Conservation (phyloP, 306 rosid species). For the Vigna reflexopilosa region DNA sequence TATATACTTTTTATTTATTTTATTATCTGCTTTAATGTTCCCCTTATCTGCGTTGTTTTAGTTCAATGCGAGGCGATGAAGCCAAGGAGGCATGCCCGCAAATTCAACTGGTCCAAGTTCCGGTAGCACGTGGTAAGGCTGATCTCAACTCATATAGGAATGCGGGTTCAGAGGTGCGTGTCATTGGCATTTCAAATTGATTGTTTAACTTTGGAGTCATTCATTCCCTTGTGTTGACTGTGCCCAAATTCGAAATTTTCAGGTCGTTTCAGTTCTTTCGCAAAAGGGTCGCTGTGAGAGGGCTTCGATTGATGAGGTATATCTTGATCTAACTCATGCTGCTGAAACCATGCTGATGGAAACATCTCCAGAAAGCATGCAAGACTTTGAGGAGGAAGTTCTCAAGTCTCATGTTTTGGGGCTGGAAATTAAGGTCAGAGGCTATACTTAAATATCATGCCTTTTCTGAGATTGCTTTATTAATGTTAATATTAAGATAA, state of each 20-base stretch:
- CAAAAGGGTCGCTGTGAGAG: constrained; percentile 92
- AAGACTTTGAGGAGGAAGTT: constrained; percentile 66
- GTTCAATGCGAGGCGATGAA: constrained; percentile 97
- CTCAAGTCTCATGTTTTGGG: constrained; percentile 90
- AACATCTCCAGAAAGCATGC: constrained; percentile 71
- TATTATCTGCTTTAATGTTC: not conserved
- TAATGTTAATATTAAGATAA: constrained; percentile 13
- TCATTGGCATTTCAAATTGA: not conserved
- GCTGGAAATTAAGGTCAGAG: constrained; percentile 65
- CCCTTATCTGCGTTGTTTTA: constrained; percentile 31
- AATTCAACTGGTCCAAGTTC: constrained; percentile 88
- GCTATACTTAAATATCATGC: constrained; percentile 35
- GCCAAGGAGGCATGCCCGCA: constrained; percentile 83
- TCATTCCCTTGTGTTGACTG: not conserved
- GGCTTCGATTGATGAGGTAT: constrained; percentile 97
- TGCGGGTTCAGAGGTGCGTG: constrained; percentile 86
- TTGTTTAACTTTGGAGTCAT: not conserved
- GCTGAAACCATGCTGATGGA: constrained; percentile 79
- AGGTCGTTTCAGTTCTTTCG: constrained; percentile 88
- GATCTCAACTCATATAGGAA: constrained; percentile 76
- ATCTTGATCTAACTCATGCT: constrained; percentile 91
- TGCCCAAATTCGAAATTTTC: constrained; percentile 22
- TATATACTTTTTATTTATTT: not conserved
- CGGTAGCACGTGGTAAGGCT: constrained; percentile 96
- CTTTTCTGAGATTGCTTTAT: constrained; percentile 17